Conservation (phyloP, 805 yeast species). For the Lachancea thermotolerans region DNA sequence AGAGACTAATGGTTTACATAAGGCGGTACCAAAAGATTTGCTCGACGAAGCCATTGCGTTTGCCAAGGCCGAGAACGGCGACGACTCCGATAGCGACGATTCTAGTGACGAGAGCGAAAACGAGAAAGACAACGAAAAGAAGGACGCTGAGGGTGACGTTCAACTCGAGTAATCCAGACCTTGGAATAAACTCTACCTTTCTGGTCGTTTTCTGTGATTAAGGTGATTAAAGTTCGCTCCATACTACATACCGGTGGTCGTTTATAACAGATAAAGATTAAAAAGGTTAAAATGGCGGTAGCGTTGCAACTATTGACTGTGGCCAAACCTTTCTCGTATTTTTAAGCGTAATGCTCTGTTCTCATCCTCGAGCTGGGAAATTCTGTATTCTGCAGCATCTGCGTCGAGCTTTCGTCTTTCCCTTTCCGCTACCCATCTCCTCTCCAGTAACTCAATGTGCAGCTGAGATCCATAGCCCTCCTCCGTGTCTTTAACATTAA, state of each 20-base stretch:
- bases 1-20: slow-evolving; percentile 76
- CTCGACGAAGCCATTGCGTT: slow-evolving; percentile 74
- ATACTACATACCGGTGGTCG: no score
- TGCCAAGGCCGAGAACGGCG: slow-evolving; percentile 73
- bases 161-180: slow-evolving; percentile 12
- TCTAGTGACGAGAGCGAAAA: slow-evolving; percentile 20
- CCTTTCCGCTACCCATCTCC: slow-evolving; percentile 62
- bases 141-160: slow-evolving; percentile 21
- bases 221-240: background rate
- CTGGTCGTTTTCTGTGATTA: background rate
- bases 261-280: no score
- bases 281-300: no score
- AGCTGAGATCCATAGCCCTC: slow-evolving; percentile 30
- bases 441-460: slow-evolving; percentile 55
- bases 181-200: background rate
- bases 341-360: slow-evolving; percentile 26
- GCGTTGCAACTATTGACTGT: no score
- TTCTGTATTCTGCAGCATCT: slow-evolving; percentile 45
- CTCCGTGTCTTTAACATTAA: slow-evolving; percentile 11
- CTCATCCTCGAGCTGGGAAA: slow-evolving; percentile 50
- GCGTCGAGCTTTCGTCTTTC: slow-evolving; percentile 61
- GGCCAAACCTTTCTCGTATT: slow-evolving; percentile 3
- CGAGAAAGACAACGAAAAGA: slow-evolving; percentile 5
- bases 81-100: slow-evolving; percentile 20
- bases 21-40: slow-evolving; percentile 70